Base-by-base conservation (phyloP, 371 early-diverging fungal species). In the Rhizomucor miehei region DNA sequence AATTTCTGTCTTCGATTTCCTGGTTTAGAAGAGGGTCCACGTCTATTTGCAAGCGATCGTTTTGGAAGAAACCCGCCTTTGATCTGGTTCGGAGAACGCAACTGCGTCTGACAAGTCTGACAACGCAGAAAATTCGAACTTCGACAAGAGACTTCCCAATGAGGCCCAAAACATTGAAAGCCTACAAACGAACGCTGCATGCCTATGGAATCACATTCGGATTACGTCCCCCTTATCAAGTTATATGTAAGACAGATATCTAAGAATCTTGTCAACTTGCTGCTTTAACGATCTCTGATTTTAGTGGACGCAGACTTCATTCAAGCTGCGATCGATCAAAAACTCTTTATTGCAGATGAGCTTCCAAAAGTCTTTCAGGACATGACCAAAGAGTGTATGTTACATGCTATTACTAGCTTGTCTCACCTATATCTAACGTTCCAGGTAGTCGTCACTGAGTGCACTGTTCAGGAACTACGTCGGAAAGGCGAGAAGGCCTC, bases 211-310 rank as follows among this genome's bases (percentile, higher is more conserved):
- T 81, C 58, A 77, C 81, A 1, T 95, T 89, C 70, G 89, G 88
- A 1, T 95, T 96, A 69, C 77, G 91, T 52, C 87, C 86, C 51
- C 97, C 97, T 13, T 96, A 86, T 73, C 97, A 95, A 66, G 69
- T 95, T 9, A 51, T 96, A 29, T 67, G 91, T 90, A 81, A 57
- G 73, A 58, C 16, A 48, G 8, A 25, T 9, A 1, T 17, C 19
- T 25, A 17, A 17, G 25, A 10, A 0, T 1, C 23, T 1, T 11
- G 20, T 44, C 52, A 45, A 44, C 20, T 12, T n/a, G 47, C 48
- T 16, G 11, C 19, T 23, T 44, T 43, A 39, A 11, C 36, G 10
- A 11, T 45, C n/a, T 44, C 9, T 57, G 21, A 47, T 41, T 36
- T 5, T 46, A 89, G 88, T 88, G 16, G 93, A 93, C 63, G 88